Conservation (phyloP, 2,329 filamentous ascomycete species). For the Neonectria ditissima region DNA sequence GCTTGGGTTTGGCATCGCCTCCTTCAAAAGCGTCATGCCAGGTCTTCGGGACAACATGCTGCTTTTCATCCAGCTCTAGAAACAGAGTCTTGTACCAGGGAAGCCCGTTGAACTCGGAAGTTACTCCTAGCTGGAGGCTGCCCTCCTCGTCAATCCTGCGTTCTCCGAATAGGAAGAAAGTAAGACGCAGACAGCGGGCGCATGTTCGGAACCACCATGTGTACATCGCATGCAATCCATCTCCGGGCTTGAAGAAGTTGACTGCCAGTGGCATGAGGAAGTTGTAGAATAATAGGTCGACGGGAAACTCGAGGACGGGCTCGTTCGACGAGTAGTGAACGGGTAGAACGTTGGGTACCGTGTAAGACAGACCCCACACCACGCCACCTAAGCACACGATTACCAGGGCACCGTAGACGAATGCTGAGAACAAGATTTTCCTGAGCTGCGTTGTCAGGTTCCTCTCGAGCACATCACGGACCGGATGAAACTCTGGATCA, state of each 20-base stretch:
- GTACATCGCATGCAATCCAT: conserved; percentile 86
- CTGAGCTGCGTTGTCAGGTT: conserved; percentile 92
- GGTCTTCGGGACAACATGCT: conserved; percentile 62
- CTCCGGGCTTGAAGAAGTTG: conserved; percentile 85
- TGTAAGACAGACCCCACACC: conserved; percentile 85
- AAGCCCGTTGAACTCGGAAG: conserved; percentile 47
- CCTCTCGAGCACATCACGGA: conserved; percentile 94
- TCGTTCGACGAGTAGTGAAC: conserved; percentile 95
- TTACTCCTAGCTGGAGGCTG: conserved; percentile 60
- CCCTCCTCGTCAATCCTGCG: conserved; percentile 86
- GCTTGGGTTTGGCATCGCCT: conserved; percentile 57
- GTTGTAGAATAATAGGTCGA: conserved; percentile 96
- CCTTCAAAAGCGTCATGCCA: conserved; percentile 69
- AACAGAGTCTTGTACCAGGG: conserved; percentile 58
- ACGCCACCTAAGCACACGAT: conserved; percentile 94
- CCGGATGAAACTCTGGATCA: conserved; percentile 97
- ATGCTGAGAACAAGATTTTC: conserved; percentile 95
- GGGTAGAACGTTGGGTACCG: conserved; percentile 79
- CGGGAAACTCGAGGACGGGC: conserved; percentile 91
- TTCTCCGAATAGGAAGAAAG: conserved; percentile 93
- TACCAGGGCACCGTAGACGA: conserved; percentile 94
- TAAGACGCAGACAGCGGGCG: conserved; percentile 82
- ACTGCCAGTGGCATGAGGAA: conserved; percentile 92
- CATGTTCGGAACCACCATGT: conserved; percentile 96
- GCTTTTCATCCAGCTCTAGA: conserved; percentile 58